phyloP scores from a whole-genome alignment of 371 early-diverging fungal genomes.

The Circinella umbellata region DNA sequence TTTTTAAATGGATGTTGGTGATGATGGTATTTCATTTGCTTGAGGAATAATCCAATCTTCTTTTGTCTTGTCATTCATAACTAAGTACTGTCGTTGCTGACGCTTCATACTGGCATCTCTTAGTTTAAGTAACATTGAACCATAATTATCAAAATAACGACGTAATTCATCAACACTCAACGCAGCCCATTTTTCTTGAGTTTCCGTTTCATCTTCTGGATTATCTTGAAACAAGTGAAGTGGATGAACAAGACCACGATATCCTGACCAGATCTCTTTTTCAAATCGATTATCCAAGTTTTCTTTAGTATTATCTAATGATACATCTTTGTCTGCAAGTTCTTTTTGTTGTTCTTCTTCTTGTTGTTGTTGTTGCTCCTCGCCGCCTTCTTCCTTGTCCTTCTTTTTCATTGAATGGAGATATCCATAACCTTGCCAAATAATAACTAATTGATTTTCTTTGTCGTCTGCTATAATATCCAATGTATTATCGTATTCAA shows the following conservation, averaged over 20 bases:
- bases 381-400: no score
- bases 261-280: conserved; percentile 34
- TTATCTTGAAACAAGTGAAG: conserved; percentile 31
- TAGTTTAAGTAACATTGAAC: conserved; percentile 48
- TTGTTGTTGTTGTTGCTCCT: background rate
- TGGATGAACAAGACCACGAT: conserved; percentile 45
- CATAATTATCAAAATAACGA: conserved; percentile 48
- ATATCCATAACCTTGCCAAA: conserved; percentile 53
- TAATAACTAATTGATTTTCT: conserved; percentile 15
- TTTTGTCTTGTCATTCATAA: conserved; percentile 21
- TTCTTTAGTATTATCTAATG: background rate
- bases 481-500: conserved; percentile 47
- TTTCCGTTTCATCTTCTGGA: conserved; percentile 6
- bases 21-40: background rate
- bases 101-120: conserved; percentile 40
- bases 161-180: conserved; percentile 36
- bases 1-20: background rate
- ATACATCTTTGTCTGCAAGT: no score
- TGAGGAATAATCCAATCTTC: conserved; percentile 39
- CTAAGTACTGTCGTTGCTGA: conserved; percentile 39
- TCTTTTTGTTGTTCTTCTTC: conserved; percentile 1
- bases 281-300: conserved; percentile 25
- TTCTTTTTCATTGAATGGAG: background rate
- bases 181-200: conserved; percentile 24
- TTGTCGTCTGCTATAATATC: conserved; percentile 26